A percentile compares a stretch with the other conserved stretches of the same genome.
These are phyloP conservation scores for Lepidium aucheri DNA, from an alignment of 345 rosid species.

Conservation along the genomic window DNA sequence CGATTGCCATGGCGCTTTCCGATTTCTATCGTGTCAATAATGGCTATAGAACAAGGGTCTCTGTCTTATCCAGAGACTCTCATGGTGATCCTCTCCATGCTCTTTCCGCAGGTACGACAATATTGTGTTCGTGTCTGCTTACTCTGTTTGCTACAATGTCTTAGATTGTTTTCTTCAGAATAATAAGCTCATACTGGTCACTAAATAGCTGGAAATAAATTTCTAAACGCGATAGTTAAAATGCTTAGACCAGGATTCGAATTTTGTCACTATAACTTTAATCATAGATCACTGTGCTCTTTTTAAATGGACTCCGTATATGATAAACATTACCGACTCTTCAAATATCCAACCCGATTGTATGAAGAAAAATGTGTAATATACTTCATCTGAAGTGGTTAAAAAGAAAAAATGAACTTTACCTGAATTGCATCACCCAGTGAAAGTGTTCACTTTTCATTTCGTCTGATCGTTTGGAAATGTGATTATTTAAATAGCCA, in stretches of 20 bases:
- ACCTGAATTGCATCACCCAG: not conserved
- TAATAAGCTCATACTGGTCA: not conserved
- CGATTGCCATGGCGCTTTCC: slow-evolving; percentile 12
- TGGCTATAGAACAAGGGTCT: not conserved
- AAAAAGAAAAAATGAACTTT: no score
- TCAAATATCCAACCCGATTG: no score
- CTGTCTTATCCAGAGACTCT: slow-evolving; percentile 11
- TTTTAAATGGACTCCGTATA: no score
- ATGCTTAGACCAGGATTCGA: not conserved
- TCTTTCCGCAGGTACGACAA: not conserved
- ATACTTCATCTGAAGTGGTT: no score
- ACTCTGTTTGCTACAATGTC: not conserved
- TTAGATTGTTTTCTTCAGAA: not conserved
- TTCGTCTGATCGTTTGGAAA: not conserved
- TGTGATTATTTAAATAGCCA: not conserved
- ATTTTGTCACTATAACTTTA: not conserved
- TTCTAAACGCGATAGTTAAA: not conserved
- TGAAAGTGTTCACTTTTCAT: not conserved
- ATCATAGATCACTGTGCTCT: not conserved
- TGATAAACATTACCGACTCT: no score
- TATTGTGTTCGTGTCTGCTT: not conserved
- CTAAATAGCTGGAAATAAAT: not conserved
- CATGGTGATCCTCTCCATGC: slow-evolving; percentile 13
- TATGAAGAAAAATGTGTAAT: no score
- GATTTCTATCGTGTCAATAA: slow-evolving; percentile 5